Evolutionary conservation across 495 filamentous ascomycete genomes (phyloP).

Genomic region (Talaromyces wortmannii): DNA sequence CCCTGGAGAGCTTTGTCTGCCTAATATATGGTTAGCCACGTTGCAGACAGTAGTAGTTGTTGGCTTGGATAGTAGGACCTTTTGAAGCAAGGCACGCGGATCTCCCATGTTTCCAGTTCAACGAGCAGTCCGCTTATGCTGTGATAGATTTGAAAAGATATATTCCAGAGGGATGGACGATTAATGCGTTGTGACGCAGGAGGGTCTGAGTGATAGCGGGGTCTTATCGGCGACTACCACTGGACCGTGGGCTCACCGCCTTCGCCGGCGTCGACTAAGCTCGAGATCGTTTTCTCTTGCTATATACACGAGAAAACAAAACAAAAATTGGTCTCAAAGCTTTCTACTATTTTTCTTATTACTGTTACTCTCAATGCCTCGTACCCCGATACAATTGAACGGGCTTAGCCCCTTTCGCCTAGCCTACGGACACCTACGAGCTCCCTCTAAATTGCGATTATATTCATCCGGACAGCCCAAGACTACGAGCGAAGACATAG

Average conservation of each 20-base stretch:
- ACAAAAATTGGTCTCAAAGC: neutral
- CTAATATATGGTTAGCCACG: slow-evolving; percentile 38
- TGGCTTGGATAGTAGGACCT: slow-evolving; percentile 23
- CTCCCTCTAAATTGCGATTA: neutral
- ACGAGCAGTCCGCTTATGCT: neutral
- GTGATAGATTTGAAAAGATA: neutral
- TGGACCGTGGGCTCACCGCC: neutral
- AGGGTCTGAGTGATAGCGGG: neutral
- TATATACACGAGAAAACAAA: too few relatives aligned
- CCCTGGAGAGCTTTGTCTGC: slow-evolving; percentile 69
- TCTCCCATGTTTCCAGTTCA: slow-evolving; percentile 20
- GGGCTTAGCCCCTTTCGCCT: neutral
- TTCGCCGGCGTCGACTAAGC: neutral
- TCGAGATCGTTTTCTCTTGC: too few relatives aligned
- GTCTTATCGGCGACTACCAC: neutral
- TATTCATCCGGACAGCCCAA: slow-evolving; percentile 2
- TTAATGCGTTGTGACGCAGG: neutral
- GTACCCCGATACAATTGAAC: neutral
- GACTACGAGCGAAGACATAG: slow-evolving; percentile 27
- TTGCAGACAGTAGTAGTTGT: neutral
- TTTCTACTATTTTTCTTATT: neutral
- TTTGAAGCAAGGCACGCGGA: slow-evolving; percentile 51
- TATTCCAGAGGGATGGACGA: neutral
- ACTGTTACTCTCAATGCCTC: neutral
- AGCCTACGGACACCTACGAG: neutral